Evolutionary conservation across 306 rosid species (phyloP), one percentile per base, ranked within the genome.

Genomic region (Crotalaria pallida): DNA sequence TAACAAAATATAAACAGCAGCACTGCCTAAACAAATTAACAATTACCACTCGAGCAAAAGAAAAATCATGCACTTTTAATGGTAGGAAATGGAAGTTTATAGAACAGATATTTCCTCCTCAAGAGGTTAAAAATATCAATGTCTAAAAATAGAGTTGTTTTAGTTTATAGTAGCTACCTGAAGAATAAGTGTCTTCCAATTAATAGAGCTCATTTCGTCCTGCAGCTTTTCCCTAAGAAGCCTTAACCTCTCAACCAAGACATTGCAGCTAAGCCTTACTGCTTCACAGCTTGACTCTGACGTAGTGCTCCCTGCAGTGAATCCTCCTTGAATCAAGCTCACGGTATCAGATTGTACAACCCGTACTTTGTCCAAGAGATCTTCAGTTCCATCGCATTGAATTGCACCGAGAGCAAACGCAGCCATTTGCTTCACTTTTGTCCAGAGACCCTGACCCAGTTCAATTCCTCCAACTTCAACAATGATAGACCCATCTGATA

Each of bases 371-470:
- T 89, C 89, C 81, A 85, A 71, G 23, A 92, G 75, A 24, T 73
- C 77, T 12, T 50, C 74, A 21, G 41, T 74, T 79, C 77, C 82
- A 61, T 82, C 75, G 31, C 89, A 82, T 50, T 79, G 65, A 61
- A 92, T 60, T 40, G 75, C 76, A 65, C 82, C 47, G 11, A 92
- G 93, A 24, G 71, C 83, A 75, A 72, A 92, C 19, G 96, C 93
- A 49, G 81, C 85, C 92, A 84, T 85, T 75, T 92, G 96, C 72
- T 86, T 90, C 17, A 79, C 96, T 84, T 92, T 92, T 63, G 93
- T 92, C 98, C 98, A 92, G 3, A 92, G 87, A 84, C 98, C 96
- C 72, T 92, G 98, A 24, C 98, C 98, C n/a, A 92, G 52, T 76
- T 92, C 96, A 31, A 88, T 85, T 10, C 96, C 96, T 69, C 96